Base-by-base conservation (phyloP, 2,329 filamentous ascomycete species). In the Huntiella omanensis region DNA sequence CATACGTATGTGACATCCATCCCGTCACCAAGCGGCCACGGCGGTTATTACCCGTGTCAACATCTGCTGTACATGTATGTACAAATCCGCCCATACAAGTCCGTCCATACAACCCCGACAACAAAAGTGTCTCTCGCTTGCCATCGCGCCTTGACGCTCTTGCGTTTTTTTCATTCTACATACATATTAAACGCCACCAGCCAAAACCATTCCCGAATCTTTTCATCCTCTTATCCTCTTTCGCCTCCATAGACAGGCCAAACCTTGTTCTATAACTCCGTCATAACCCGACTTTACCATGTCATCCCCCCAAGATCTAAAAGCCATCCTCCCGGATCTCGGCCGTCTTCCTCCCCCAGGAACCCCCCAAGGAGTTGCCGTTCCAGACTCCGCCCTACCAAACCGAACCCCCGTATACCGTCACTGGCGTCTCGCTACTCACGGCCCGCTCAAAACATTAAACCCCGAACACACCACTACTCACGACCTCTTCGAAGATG, bases 331-430 rank as follows among this genome's bases (percentile, higher is more conserved):
- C 12, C 46, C 46, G 17, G 70, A 79, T 58, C 62, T 82, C 41
- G 62, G 68, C 40, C 57, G 62, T 45, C 70, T 74, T 4, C 82
- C 85, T 41, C 77, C 83, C 3, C 72, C 79, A 6, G 85, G 85
- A 52, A 66, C 74, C 42, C 83, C 86, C 1, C 91, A 91, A 59
- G 82, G 80, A 40, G 67, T 94, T 11, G 66, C 84, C 10, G 56
- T 98, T 15, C 80, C 85, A 1, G 82, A 82, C 51, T 79, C 80
- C 40, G 75, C 83, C 61, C 67, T 70, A 50, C 76, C 83, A 42
- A 82, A 78, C 50, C 78, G 86, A 54, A 81, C 72, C 43, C 65
- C 75, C 40, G 64, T 92, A 52, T 96, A 96, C 64, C 76, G 91
- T 51, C 80, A 94, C 62, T 92, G 80, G 75, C 74, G 74, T 52